Evolutionary conservation across 1,139 yeast species (phyloP).

Genomic region (Pichia sp.): DNA sequence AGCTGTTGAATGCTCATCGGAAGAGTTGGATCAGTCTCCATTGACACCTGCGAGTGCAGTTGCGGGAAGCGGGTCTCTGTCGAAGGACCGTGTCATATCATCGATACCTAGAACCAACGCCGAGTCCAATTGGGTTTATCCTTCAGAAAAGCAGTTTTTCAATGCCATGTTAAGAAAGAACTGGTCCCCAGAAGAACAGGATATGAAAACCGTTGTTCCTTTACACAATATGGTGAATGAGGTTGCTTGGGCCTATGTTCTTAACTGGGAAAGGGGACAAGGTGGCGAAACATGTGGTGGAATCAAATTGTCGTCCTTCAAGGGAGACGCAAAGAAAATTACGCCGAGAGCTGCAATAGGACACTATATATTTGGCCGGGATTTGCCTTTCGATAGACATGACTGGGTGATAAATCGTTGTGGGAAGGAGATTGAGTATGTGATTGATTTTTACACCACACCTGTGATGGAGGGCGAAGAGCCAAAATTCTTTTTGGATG

Average conservation of each 20-base stretch:
- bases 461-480: conserved; percentile 39
- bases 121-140: conserved; percentile 80
- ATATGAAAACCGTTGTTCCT: conserved; percentile 90
- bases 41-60: conserved; percentile 14
- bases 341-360: conserved; percentile 89
- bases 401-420: conserved; percentile 93
- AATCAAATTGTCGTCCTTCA: conserved; percentile 75
- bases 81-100: conserved; percentile 70
- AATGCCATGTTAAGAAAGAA: conserved; percentile 91
- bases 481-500: conserved; percentile 76
- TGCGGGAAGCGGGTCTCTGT: conserved; percentile 35
- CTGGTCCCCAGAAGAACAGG: conserved; percentile 77
- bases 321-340: conserved; percentile 78
- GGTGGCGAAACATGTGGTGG: conserved; percentile 78
- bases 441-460: conserved; percentile 77
- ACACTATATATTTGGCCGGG: conserved; percentile 54
- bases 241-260: conserved; percentile 82
- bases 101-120: conserved; percentile 78
- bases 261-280: conserved; percentile 71
- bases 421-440: conserved; percentile 80
- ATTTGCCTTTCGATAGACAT: conserved; percentile 89
- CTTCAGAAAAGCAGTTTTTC: conserved; percentile 90
- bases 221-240: conserved; percentile 93
- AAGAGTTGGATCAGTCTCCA: conserved; percentile 17
- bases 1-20: conserved; percentile 42